phyloP scores from a whole-genome alignment of 2,329 filamentous ascomycete genomes.

The Biscogniauxia mediterranea region DNA sequence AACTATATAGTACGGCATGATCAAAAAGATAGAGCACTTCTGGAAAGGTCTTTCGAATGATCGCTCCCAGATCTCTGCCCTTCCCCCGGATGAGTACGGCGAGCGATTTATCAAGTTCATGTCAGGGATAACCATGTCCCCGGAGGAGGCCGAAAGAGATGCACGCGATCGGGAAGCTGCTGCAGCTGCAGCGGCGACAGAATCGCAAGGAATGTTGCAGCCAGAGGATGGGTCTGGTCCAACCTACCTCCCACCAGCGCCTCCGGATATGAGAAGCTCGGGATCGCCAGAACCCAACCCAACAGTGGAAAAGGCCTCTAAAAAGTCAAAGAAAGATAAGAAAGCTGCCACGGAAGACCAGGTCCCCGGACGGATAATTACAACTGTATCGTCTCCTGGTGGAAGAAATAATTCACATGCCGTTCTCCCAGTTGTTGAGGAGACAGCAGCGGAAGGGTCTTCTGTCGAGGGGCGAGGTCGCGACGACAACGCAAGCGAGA shows the following conservation, averaged over 20 bases:
- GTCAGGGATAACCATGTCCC: conserved; percentile 83
- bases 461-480: conserved; percentile 62
- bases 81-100: conserved; percentile 86
- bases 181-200: conserved; percentile 34
- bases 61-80: conserved; percentile 84
- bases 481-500: conserved; percentile 39
- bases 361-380: conserved; percentile 32
- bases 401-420: conserved; percentile 31
- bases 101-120: conserved; percentile 95
- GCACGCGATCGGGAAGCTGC: conserved; percentile 56
- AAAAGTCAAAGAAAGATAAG: conserved; percentile 31
- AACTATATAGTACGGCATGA: conserved; percentile 71
- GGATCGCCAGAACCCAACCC: conserved; percentile 32
- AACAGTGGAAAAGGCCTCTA: conserved; percentile 29
- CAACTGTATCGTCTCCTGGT: conserved; percentile 20
- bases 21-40: conserved; percentile 95
- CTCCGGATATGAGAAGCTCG: conserved; percentile 32
- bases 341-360: conserved; percentile 31
- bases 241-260: conserved; percentile 32
- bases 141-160: conserved; percentile 78
- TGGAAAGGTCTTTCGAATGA: conserved; percentile 90
- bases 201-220: conserved; percentile 18
- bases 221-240: conserved; percentile 22
- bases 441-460: conserved; percentile 75
- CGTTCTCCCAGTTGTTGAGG: conserved; percentile 80